Conservation (phyloP, 2,329 filamentous ascomycete genomes). For the Pseudocercospora pini-densiflorae region DNA sequence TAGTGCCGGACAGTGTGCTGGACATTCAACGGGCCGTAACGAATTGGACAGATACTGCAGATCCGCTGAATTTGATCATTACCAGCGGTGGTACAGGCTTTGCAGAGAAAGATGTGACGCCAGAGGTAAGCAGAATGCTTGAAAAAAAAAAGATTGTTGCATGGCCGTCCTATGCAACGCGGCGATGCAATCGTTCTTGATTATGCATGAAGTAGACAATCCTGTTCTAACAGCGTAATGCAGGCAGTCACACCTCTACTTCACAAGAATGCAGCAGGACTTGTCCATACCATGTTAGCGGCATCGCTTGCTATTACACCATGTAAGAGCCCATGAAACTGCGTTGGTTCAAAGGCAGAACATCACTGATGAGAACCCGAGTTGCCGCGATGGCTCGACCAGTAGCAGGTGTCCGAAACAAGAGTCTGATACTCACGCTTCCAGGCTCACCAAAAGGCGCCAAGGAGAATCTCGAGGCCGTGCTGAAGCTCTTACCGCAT, state of each 20-base stretch:
- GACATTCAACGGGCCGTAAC: slow-evolving; percentile 76
- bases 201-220: neutral
- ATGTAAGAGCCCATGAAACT: slow-evolving; percentile 62
- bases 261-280: slow-evolving; percentile 82
- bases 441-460: slow-evolving; percentile 96
- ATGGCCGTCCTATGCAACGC: neutral
- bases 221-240: neutral
- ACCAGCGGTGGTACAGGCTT: slow-evolving; percentile 96
- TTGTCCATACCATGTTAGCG: slow-evolving; percentile 94
- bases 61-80: slow-evolving; percentile 72
- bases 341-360: slow-evolving; percentile 8
- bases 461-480: slow-evolving; percentile 85
- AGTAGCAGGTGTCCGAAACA: slow-evolving; percentile 83
- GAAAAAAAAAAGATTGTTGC: neutral
- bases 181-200: neutral
- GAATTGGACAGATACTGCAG: slow-evolving; percentile 70
- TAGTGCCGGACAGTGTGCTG: slow-evolving; percentile 76
- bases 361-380: slow-evolving; percentile 41
- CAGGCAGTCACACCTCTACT: slow-evolving; percentile 79
- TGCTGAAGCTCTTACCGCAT: slow-evolving; percentile 90
- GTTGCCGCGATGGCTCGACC: slow-evolving; percentile 97
- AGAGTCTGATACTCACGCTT: slow-evolving; percentile 82
- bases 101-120: slow-evolving; percentile 80
- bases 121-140: slow-evolving; percentile 67
- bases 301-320: slow-evolving; percentile 84